These are phyloP conservation scores for Spiromastix sp. DNA, from an alignment of 2,329 filamentous ascomycete genomes.

Conservation along the genomic window DNA sequence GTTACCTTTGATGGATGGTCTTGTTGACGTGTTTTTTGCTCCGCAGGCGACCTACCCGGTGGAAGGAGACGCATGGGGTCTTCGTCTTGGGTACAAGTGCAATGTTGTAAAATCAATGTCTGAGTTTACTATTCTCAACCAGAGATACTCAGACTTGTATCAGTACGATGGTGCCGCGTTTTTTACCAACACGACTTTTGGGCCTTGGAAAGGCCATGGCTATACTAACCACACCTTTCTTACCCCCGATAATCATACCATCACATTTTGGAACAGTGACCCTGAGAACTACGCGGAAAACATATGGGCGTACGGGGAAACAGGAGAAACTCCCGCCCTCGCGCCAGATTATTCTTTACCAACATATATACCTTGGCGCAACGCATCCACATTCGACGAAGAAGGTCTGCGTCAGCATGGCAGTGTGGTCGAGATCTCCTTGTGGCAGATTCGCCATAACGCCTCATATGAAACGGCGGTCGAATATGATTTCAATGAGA, in stretches of 20 bases:
- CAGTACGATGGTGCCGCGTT: too few relatives aligned
- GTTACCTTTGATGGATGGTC: neutral
- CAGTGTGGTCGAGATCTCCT: slow-evolving; percentile 1
- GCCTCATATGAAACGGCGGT: neutral
- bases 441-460: slow-evolving; percentile 4
- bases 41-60: slow-evolving; percentile 6
- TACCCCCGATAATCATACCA: slow-evolving; percentile 3
- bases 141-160: neutral
- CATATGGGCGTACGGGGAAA: slow-evolving; percentile 4
- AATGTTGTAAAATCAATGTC: slow-evolving; percentile 6
- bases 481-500: neutral
- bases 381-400: slow-evolving; percentile 3
- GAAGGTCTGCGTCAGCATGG: neutral
- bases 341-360: neutral
- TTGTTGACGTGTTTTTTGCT: slow-evolving; percentile 3
- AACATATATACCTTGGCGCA: too few relatives aligned
- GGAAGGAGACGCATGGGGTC: slow-evolving; percentile 7
- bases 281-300: neutral
- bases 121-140: slow-evolving; percentile 9
- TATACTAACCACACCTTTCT: slow-evolving; percentile 2
- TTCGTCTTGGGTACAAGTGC: slow-evolving; percentile 9
- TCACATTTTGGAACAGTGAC: slow-evolving; percentile 3
- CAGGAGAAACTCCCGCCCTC: neutral
- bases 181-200: too few relatives aligned
- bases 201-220: neutral